These are phyloP conservation scores for Oryza meridionalis DNA, from an alignment of 176 grass and related monocot species.

Conservation along the genomic window DNA sequence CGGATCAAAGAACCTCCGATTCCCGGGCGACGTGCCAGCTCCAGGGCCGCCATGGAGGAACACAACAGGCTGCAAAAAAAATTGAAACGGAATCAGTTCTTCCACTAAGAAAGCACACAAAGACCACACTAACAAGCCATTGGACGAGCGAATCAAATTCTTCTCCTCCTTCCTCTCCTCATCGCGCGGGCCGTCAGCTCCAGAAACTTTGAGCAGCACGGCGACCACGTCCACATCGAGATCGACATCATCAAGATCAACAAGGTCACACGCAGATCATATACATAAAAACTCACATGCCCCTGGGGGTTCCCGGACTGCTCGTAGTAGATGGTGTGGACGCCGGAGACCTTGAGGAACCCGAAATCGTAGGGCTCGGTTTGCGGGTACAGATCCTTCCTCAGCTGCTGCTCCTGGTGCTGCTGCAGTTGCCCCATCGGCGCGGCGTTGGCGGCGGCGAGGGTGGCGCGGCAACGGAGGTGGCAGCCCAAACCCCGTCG, in stretches of 20 bases:
- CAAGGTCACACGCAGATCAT: neutral
- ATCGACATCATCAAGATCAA: too few relatives aligned
- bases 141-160: neutral
- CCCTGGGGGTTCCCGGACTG: constrained; percentile 89
- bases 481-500: too few relatives aligned
- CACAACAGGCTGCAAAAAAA: constrained; percentile 66
- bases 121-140: neutral
- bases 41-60: constrained; percentile 88
- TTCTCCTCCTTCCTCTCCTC: too few relatives aligned
- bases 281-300: constrained; percentile 52
- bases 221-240: too few relatives aligned
- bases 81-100: neutral
- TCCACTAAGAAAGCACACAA: neutral
- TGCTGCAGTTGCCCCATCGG: constrained; percentile 21
- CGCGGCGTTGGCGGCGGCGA: neutral
- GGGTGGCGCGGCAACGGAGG: neutral
- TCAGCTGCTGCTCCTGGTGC: neutral
- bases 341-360: constrained; percentile 75
- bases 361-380: constrained; percentile 73
- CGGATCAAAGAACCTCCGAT: constrained; percentile 81
- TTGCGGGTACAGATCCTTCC: constrained; percentile 62
- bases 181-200: too few relatives aligned
- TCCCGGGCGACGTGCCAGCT: constrained; percentile 72
- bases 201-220: too few relatives aligned
- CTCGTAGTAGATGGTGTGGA: constrained; percentile 91